Percentiles rank a stretch among this genome's conserved stretches.
These are phyloP conservation scores for Solanum acaule DNA, from an alignment of 257 asterid species.

Conservation along the genomic window DNA sequence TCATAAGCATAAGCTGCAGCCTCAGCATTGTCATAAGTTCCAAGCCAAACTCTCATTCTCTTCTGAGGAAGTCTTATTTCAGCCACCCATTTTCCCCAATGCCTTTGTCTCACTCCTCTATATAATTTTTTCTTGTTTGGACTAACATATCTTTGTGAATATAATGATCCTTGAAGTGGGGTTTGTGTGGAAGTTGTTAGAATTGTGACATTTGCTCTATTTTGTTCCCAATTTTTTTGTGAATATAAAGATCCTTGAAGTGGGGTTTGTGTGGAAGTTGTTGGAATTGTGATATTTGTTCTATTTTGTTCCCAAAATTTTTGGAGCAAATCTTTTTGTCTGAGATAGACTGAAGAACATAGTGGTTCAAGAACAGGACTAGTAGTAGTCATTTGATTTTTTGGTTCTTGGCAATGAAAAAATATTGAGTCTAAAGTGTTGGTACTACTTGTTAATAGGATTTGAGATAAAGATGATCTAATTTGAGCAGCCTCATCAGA, in stretches of 20 bases:
- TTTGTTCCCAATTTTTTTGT: slow-evolving; percentile 14
- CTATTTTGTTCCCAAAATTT: slow-evolving; percentile 33
- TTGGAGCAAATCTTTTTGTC: slow-evolving; percentile 54
- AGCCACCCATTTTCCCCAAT: slow-evolving; percentile 99
- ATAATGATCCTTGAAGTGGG: slow-evolving; percentile 12
- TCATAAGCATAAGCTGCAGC: slow-evolving; percentile 98
- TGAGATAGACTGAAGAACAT: slow-evolving; percentile 56
- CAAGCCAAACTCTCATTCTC: slow-evolving; percentile 85
- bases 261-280: slow-evolving; percentile 3
- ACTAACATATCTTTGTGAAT: slow-evolving; percentile 18
- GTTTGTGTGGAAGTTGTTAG: neutral
- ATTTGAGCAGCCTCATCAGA: slow-evolving; percentile 21
- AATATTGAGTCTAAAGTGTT: slow-evolving; percentile 75
- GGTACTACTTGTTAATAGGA: slow-evolving; percentile 49
- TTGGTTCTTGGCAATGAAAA: slow-evolving; percentile 37
- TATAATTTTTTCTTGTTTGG: slow-evolving; percentile 64
- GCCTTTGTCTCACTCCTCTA: slow-evolving; percentile 94
- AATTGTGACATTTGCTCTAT: neutral
- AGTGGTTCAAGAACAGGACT: slow-evolving; percentile 26
- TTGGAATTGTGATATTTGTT: slow-evolving; percentile 1
- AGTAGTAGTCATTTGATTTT: neutral
- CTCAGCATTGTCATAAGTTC: slow-evolving; percentile 90
- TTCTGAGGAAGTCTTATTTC: slow-evolving; percentile 90
- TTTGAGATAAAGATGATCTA: slow-evolving; percentile 49
- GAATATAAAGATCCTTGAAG: slow-evolving; percentile 1